These are phyloP conservation scores for Amaranthus hypochondriacus DNA, from an alignment of 148 eudicot genomes.

Conservation along the genomic window DNA sequence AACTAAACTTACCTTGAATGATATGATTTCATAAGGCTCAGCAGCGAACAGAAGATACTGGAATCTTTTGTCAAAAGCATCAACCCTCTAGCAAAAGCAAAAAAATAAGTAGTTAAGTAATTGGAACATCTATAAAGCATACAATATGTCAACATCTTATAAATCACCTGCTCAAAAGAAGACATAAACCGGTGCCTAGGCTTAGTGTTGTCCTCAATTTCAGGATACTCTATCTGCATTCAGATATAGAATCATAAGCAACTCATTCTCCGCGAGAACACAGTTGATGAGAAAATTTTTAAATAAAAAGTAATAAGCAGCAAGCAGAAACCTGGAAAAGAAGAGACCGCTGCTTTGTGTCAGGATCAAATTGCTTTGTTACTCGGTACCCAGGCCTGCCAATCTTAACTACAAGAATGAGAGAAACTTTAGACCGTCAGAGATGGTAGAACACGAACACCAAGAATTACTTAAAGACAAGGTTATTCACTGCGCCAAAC, in stretches of 20 bases:
- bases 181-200: constrained; percentile 99
- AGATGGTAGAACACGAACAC: neutral
- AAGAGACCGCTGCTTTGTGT: constrained; percentile 91
- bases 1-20: constrained; percentile 62
- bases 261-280: neutral
- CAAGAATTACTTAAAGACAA: constrained; percentile 6
- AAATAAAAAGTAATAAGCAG: neutral
- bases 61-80: constrained; percentile 72
- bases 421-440: constrained; percentile 15
- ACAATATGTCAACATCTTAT: no score
- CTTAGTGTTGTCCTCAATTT: constrained; percentile 79
- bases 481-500: neutral
- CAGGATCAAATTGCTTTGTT: constrained; percentile 90
- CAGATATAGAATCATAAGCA: constrained; percentile 10
- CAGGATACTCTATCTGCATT: constrained; percentile 91
- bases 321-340: constrained; percentile 69
- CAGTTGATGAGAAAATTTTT: neutral
- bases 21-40: constrained; percentile 85
- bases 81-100: constrained; percentile 48
- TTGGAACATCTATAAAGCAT: neutral
- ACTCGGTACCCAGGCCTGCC: constrained; percentile 97
- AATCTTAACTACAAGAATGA: constrained; percentile 64
- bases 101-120: neutral
- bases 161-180: constrained; percentile 80
- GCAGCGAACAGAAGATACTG: constrained; percentile 95